Evolutionary conservation across 176 grass and related monocot species (phyloP).

Genomic region (Musa troglodytarum): DNA sequence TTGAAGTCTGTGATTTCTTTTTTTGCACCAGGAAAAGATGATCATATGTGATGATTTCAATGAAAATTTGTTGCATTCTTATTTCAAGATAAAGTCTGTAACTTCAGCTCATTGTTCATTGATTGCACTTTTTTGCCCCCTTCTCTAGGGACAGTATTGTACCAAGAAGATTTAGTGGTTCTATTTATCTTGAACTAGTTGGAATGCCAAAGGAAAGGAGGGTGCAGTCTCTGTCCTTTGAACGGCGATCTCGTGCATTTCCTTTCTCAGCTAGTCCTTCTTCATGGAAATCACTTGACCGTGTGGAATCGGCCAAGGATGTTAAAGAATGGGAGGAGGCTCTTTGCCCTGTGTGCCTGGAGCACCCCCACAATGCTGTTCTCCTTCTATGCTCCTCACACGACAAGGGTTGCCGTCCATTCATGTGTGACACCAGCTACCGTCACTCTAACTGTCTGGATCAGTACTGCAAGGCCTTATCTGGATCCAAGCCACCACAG

Average conservation of each 20-base stretch:
- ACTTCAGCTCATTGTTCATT: not conserved
- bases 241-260: constrained; percentile 20
- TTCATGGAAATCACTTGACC: constrained; percentile 16
- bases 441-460: constrained; percentile 71
- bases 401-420: constrained; percentile 71
- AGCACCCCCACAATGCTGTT: constrained; percentile 82
- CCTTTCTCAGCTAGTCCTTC: constrained; percentile 1
- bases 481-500: constrained; percentile 21
- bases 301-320: constrained; percentile 22
- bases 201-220: constrained; percentile 79
- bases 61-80: not conserved
- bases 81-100: not conserved
- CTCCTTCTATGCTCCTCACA: constrained; percentile 66
- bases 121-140: not conserved
- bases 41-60: not conserved
- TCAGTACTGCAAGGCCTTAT: constrained; percentile 58
- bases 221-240: constrained; percentile 25
- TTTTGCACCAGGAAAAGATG: not conserved
- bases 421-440: constrained; percentile 70
- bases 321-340: constrained; percentile 60
- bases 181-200: not conserved
- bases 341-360: constrained; percentile 81
- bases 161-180: constrained; percentile 13
- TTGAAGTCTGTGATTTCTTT: too few relatives aligned
- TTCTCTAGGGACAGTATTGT: constrained; percentile 7